phyloP scores from a whole-genome alignment of 1,284 basidiomycete species.

The Trichosporon inkin region DNA sequence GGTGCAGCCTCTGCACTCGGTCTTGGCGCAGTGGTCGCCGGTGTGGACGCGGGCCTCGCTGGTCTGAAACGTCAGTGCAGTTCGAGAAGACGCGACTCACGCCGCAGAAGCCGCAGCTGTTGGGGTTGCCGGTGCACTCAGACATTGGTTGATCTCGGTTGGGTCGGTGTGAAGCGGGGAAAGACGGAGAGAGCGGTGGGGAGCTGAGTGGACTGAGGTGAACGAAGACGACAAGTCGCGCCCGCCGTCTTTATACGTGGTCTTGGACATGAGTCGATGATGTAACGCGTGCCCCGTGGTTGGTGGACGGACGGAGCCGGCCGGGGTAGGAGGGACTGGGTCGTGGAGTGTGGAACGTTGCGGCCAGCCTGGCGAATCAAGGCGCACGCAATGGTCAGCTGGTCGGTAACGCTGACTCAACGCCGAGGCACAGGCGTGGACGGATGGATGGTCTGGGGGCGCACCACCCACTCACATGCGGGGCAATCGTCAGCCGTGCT shows the following conservation, averaged over 20 bases:
- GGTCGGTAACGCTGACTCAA: not conserved
- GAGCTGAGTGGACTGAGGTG: not conserved
- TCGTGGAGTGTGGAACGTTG: not conserved
- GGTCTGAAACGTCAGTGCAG: not conserved
- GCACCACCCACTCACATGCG: too few species aligned
- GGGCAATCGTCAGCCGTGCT: too few species aligned
- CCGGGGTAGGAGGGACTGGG: not conserved
- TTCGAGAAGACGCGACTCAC: constrained; percentile 22
- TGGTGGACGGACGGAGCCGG: not conserved
- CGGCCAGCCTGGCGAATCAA: not conserved
- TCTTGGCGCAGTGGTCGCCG: constrained; percentile 39
- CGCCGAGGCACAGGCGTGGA: too few species aligned
- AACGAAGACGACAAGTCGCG: not conserved
- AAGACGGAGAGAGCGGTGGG: not conserved
- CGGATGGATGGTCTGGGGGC: too few species aligned
- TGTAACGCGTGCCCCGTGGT: not conserved
- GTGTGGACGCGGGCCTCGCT: constrained; percentile 7
- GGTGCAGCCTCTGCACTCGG: constrained; percentile 40
- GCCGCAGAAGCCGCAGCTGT: constrained; percentile 45
- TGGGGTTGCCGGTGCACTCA: constrained; percentile 45
- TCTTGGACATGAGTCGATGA: not conserved
- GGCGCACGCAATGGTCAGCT: not conserved
- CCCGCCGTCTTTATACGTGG: not conserved
- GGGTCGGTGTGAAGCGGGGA: not conserved
- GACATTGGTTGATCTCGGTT: constrained; percentile 13